These are phyloP conservation scores for Blastomyces percursus DNA, from an alignment of 2,329 filamentous ascomycete species.

Conservation along the genomic window DNA sequence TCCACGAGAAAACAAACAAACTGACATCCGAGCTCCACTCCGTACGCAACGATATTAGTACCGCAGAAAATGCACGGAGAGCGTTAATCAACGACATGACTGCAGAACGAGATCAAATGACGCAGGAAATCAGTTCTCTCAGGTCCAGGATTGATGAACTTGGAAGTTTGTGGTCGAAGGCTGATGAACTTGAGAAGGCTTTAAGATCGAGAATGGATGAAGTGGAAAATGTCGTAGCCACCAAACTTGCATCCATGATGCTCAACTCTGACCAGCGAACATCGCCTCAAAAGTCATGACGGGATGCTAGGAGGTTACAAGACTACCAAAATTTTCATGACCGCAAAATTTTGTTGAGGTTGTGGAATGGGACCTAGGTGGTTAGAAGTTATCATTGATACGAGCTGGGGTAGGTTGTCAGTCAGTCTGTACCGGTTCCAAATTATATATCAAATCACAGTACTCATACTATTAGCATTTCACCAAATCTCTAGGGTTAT, in stretches of 20 bases:
- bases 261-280: neutral
- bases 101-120: neutral
- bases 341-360: neutral
- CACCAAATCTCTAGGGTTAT: neutral
- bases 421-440: neutral
- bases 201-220: neutral
- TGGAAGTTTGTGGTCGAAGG: neutral
- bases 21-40: neutral
- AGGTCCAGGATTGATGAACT: neutral
- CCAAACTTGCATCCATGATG: neutral
- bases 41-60: neutral
- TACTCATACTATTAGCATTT: neutral
- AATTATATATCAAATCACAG: neutral
- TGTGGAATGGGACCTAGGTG: neutral
- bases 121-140: neutral
- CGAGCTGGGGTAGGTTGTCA: no score
- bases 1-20: conserved; percentile 14
- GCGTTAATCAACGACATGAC: neutral
- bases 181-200: neutral
- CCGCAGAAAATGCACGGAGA: neutral
- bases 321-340: neutral
- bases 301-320: neutral
- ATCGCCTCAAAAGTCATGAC: neutral
- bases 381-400: neutral
- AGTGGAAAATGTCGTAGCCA: conserved; percentile 14